These are phyloP conservation scores for Chrysosporium keratinophilum DNA, from an alignment of 2,329 filamentous ascomycete species.

Conservation along the genomic window DNA sequence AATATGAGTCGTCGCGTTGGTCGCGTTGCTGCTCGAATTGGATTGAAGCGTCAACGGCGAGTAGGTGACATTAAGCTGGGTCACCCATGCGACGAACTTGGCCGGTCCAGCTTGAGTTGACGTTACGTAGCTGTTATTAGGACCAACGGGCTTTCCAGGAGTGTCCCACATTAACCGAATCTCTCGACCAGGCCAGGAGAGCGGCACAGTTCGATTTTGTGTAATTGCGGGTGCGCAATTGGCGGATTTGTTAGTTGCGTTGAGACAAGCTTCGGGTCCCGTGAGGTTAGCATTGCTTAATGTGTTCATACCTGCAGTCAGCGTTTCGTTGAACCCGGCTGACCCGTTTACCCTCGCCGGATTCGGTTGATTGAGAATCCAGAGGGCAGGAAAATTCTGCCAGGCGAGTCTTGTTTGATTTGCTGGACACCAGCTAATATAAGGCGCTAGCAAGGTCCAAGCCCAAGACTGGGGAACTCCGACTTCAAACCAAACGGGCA, in stretches of 20 bases:
- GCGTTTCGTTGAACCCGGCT: slow-evolving; percentile 53
- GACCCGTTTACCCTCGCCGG: slow-evolving; percentile 50
- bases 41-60: slow-evolving; percentile 41
- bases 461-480: slow-evolving; percentile 75
- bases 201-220: slow-evolving; percentile 58
- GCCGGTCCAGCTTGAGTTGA: slow-evolving; percentile 48
- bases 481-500: slow-evolving; percentile 71
- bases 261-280: slow-evolving; percentile 46
- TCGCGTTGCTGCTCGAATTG: slow-evolving; percentile 56
- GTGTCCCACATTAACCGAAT: slow-evolving; percentile 63
- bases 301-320: slow-evolving; percentile 28
- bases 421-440: slow-evolving; percentile 64
- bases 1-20: slow-evolving; percentile 24
- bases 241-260: slow-evolving; percentile 34
- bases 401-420: slow-evolving; percentile 65
- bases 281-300: slow-evolving; percentile 32
- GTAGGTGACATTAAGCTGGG: slow-evolving; percentile 69
- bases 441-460: slow-evolving; percentile 71
- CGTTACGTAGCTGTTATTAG: slow-evolving; percentile 74
- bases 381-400: slow-evolving; percentile 71
- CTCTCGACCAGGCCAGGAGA: slow-evolving; percentile 63
- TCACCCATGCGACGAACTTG: slow-evolving; percentile 63
- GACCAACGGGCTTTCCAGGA: slow-evolving; percentile 58
- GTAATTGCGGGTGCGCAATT: slow-evolving; percentile 56
- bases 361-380: slow-evolving; percentile 68